These are phyloP conservation scores for Colletotrichum lentis DNA, from an alignment of 2,329 filamentous ascomycete genomes.

Conservation along the genomic window DNA sequence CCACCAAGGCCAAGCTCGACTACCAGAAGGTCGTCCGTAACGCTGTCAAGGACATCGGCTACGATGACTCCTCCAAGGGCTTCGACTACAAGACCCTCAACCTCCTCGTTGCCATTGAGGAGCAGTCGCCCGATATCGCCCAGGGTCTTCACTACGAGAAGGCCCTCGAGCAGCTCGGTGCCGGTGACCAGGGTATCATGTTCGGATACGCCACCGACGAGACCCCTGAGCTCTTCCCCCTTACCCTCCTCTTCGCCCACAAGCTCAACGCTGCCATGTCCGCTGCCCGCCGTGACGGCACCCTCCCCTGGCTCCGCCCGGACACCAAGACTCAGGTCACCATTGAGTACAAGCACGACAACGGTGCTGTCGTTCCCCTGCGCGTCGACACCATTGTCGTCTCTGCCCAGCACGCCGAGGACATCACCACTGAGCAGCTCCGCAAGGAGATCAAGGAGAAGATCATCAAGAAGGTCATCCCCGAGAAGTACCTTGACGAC, in stretches of 20 bases:
- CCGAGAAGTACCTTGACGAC: constrained; percentile 89
- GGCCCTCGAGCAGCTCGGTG: constrained; percentile 95
- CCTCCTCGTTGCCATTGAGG: constrained; percentile 97
- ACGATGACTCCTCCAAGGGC: constrained; percentile 95
- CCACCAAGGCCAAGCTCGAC: constrained; percentile 93
- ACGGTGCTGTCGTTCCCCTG: constrained; percentile 88
- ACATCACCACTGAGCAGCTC: constrained; percentile 89
- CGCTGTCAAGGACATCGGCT: constrained; percentile 98
- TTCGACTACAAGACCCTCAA: constrained; percentile 99
- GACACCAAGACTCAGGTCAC: constrained; percentile 99
- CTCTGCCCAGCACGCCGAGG: constrained; percentile 90
- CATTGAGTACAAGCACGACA: constrained; percentile 97
- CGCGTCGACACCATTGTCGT: constrained; percentile 97
- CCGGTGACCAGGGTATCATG: constrained; percentile 99
- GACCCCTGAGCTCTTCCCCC: constrained; percentile 94
- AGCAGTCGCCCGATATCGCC: constrained; percentile 98
- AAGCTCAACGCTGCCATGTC: constrained; percentile 97
- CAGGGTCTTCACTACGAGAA: constrained; percentile 99
- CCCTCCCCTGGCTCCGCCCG: constrained; percentile 91
- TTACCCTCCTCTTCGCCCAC: constrained; percentile 94
- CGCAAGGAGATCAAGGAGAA: constrained; percentile 96
- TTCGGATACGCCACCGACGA: constrained; percentile 99
- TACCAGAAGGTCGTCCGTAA: constrained; percentile 97
- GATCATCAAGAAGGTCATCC: constrained; percentile 96
- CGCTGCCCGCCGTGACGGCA: constrained; percentile 84